Percentiles rank a stretch among this genome's conserved stretches.
These are phyloP conservation scores for Circinella minor DNA, from an alignment of 371 early-diverging fungal species.

Conservation along the genomic window DNA sequence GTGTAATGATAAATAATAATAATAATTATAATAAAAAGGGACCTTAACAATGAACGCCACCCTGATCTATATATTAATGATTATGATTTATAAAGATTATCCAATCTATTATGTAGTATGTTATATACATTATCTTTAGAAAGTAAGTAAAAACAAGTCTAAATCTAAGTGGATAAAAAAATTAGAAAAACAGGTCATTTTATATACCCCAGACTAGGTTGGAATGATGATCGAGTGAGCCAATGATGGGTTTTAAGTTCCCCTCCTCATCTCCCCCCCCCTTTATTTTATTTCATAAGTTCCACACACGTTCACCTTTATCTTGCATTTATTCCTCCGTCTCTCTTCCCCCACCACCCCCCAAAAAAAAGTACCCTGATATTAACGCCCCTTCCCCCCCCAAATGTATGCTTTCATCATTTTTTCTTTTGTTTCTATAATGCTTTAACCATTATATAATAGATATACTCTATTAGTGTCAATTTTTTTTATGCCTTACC, in stretches of 20 bases:
- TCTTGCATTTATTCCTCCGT: background rate
- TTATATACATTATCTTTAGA: too few species aligned
- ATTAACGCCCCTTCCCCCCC: background rate
- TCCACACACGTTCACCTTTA: too few species aligned
- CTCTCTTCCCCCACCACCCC: background rate
- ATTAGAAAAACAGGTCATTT: background rate
- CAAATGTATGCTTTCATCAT: slow-evolving; percentile 18
- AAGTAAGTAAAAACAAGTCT: too few species aligned
- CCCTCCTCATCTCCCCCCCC: too few species aligned
- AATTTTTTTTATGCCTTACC: too few species aligned
- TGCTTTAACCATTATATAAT: background rate
- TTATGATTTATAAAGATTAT: too few species aligned
- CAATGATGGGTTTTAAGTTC: too few species aligned
- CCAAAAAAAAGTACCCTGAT: background rate
- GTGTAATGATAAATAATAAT: too few species aligned
- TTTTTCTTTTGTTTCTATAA: slow-evolving; percentile 19
- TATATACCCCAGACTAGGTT: slow-evolving; percentile 1
- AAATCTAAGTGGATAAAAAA: too few species aligned
- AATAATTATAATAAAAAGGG: background rate
- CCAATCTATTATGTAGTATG: too few species aligned
- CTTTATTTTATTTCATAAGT: too few species aligned
- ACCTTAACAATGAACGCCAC: background rate
- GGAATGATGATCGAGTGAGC: background rate
- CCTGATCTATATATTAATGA: too few species aligned
- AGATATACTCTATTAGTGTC: background rate